Evolutionary conservation across 768 basidiomycete genomes (phyloP).

Genomic region (Leccinum variicolor): DNA sequence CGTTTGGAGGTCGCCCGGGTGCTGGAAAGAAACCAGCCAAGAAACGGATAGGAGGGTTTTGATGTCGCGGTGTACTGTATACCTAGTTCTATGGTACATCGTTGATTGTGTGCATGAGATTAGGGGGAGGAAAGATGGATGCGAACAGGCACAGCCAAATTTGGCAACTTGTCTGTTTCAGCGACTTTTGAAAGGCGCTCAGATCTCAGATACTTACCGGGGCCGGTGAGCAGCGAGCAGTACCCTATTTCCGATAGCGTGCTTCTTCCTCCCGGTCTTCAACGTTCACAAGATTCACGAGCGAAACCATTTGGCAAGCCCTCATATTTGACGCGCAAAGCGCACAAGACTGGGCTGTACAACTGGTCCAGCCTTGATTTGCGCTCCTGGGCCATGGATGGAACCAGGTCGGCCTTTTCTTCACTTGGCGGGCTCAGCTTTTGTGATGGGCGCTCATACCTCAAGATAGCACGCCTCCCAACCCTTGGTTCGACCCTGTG

Average conservation of each 20-base stretch:
- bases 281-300: constrained; percentile 6
- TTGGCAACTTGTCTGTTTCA: constrained; percentile 21
- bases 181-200: background rate
- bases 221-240: constrained; percentile 10
- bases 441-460: constrained; percentile 19
- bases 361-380: constrained; percentile 52
- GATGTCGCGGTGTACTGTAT: constrained; percentile 16
- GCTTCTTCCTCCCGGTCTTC: constrained; percentile 19
- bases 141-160: constrained; percentile 4
- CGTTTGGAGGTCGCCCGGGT: constrained; percentile 58
- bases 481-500: constrained; percentile 60
- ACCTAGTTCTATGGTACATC: background rate
- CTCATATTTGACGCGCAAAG: constrained; percentile 46
- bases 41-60: constrained; percentile 78
- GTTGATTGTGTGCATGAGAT: constrained; percentile 1
- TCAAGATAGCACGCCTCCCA: constrained; percentile 45
- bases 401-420: constrained; percentile 50
- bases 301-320: constrained; percentile 16
- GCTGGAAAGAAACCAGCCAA: constrained; percentile 49
- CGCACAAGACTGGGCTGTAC: constrained; percentile 70
- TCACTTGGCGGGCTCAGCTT: background rate
- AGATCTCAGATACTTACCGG: constrained; percentile 2
- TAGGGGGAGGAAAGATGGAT: background rate
- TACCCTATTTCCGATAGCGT: constrained; percentile 20
- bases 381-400: constrained; percentile 81